Evolutionary conservation across 805 yeast species (phyloP), one percentile per base, ranked within the genome.

Genomic region (Monosporozyma solicola): DNA sequence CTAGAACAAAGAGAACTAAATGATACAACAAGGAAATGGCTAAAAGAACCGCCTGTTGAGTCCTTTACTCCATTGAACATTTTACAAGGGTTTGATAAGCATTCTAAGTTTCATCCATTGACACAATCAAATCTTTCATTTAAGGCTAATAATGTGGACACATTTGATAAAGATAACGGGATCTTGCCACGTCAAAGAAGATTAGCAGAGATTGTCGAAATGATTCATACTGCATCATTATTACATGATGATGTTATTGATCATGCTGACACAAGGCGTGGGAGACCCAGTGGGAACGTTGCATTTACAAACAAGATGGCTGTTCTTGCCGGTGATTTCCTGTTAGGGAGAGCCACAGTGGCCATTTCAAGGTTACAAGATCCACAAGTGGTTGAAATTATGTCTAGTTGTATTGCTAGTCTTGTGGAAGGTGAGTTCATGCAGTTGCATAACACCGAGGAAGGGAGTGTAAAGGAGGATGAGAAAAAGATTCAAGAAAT

Each of bases 271-370:
- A 79, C 92, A 35, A 78, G 99, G 66, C 77, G 99, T 58, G 95
- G 96, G 46, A 79, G 87, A 63, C 95, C 95, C 24, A 81, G 87
- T 57, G 98, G 97, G 0, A 94, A 94, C 71, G 78, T 85, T 55
- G 97, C 97, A 8, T 94, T 91, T 71, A 87, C 95, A 31, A 94
- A 94, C 72, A 94, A 94, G 65, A 91, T 94, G 97, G 95, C 99
- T 7, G 90, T 94, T 43, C 75, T 94, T 53, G 98, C 97, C 0
- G 99, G 99, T 47, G 99, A 94, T 72, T 94, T 94, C 71, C 70
- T 94, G 54, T 78, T 94, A 48, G 99, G 97, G 16, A 79, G 99
- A 61, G 98, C 99, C 0, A 91, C 98, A 0, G 97, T 94, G 9
- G 91, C 97, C 2, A 84, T 94, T 58, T 95, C 97, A 11, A 75